Base-by-base conservation (phyloP, 345 rosid genomes). In the Populus deltoides region DNA sequence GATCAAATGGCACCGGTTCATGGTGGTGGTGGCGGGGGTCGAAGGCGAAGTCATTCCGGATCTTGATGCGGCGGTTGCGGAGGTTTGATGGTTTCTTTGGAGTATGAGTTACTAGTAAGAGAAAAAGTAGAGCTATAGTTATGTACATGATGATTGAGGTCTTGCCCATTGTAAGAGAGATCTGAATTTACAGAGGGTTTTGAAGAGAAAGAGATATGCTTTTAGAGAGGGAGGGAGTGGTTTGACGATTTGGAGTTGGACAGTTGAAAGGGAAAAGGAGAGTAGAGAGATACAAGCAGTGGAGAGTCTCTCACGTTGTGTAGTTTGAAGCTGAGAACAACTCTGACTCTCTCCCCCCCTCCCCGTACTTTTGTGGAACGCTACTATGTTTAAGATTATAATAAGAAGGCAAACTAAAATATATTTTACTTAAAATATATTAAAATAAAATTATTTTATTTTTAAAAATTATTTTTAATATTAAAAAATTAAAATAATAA, bases 1-100 rank as follows among this genome's bases (percentile, higher is more conserved):
- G 94, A 29, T 92, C 97, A 41, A 92, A 92, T 1, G 93, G 82
- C 39, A 89, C 79, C 0, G 89, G 90, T 55, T 88, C 88, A 81
- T 85, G 94, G 39, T 53, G 91, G 47, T 11, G 75, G 53, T 7
- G 73, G 71, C 73, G 8, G 78, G 85, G 22, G 66, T 71, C 45
- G 71, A 83, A 79, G 57, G 51, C 43, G 77, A 77, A 83, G 25
- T 76, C 24, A 27, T 86, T 81, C 31, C 88, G 88, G 76, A 86
- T 77, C 80, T 76, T 83, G 67, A 83, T 77, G 51, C 85, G 85
- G 75, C 70, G 80, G 78, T 70, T 73, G 66, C 66, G 81, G 71
- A 22, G 69, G 53, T 66, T 27, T 12, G 78, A 27, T 27, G 82
- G 62, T 3, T 76, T 79, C 2, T 24, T 24, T 11, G 85, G 85